These are phyloP conservation scores for Dipodascopsis tothii DNA, from an alignment of 805 yeast species.

Conservation along the genomic window DNA sequence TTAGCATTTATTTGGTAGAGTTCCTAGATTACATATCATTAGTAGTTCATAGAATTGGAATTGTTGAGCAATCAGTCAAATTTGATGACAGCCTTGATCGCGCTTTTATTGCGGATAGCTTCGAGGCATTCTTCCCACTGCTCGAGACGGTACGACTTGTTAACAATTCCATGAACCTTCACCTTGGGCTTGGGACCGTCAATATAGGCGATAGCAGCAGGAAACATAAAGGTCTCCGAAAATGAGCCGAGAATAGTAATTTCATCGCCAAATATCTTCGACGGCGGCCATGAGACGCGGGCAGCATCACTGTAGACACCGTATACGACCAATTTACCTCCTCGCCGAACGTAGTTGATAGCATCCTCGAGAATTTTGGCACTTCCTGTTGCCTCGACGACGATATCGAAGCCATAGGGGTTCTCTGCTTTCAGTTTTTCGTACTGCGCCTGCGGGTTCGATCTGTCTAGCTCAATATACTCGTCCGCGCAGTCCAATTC, in stretches of 20 bases:
- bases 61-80: slow-evolving; percentile 8
- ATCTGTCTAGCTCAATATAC: slow-evolving; percentile 16
- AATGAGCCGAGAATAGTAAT: slow-evolving; percentile 20
- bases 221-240: slow-evolving; percentile 21
- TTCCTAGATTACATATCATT: too few relatives aligned
- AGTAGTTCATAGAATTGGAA: background rate
- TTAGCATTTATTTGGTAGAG: too few relatives aligned
- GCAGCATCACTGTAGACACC: slow-evolving; percentile 19
- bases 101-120: slow-evolving; percentile 17
- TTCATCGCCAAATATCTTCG: slow-evolving; percentile 21
- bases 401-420: slow-evolving; percentile 20
- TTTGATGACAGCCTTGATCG: slow-evolving; percentile 20
- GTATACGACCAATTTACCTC: slow-evolving; percentile 20
- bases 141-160: slow-evolving; percentile 19
- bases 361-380: slow-evolving; percentile 17
- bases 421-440: slow-evolving; percentile 15
- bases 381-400: slow-evolving; percentile 21
- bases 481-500: slow-evolving; percentile 17
- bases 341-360: slow-evolving; percentile 20
- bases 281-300: slow-evolving; percentile 19
- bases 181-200: slow-evolving; percentile 21
- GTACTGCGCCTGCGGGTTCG: slow-evolving; percentile 14
- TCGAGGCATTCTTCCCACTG: slow-evolving; percentile 23
- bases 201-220: slow-evolving; percentile 18
- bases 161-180: slow-evolving; percentile 17